Base-by-base conservation (phyloP, 208 protist species). In the Herpetomonas samuelpessoai region DNA sequence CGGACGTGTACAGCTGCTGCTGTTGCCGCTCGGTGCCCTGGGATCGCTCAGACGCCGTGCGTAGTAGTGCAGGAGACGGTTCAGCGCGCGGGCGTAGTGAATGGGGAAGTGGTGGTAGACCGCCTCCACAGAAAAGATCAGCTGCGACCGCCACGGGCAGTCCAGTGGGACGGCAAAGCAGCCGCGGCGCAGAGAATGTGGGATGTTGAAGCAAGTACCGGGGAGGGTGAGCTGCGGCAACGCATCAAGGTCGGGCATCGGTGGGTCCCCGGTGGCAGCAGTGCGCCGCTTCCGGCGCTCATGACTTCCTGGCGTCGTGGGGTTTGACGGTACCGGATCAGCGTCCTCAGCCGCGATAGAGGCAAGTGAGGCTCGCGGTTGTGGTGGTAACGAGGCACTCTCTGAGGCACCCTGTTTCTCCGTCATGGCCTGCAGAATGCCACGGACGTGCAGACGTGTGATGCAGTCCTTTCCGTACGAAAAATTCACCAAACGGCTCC, bases 381-480 rank as follows among this genome's bases (percentile, higher is more conserved):
- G n/a, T n/a, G n/a, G n/a, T n/a, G n/a, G n/a, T n/a, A n/a, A n/a
- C n/a, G n/a, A n/a, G 35, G 35, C 35, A 14, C 9, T 18, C 35
- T 41, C 35, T 14, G 10, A 6, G 10, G 44, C 16, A 6, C 38
- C 19, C 54, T 71, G 59, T 16, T 62, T 24, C 41, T 56, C 28
- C 39, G 46, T 3, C 24, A 76, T 59, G 12, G 74, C 61, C 14
- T 79, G 65, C 25, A 39, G 70, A 27, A 93, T 22, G 22, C 81
- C 58, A 24, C 78, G 68, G 27, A 80, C 51, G 62, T 94, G 84
- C 25, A 94, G 69, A 2, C 88, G 74, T 22, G 68, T 53, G 19
- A 92, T 52, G 1, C 66, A 31, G 55, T 94, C 88, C 47, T 77
- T 69, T 10, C 88, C 84, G 58, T 85, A 83, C 27, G 53, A 48